Evolutionary conservation across 495 filamentous ascomycete genomes (phyloP).

Genomic region (Aspergillus ellipticus): DNA sequence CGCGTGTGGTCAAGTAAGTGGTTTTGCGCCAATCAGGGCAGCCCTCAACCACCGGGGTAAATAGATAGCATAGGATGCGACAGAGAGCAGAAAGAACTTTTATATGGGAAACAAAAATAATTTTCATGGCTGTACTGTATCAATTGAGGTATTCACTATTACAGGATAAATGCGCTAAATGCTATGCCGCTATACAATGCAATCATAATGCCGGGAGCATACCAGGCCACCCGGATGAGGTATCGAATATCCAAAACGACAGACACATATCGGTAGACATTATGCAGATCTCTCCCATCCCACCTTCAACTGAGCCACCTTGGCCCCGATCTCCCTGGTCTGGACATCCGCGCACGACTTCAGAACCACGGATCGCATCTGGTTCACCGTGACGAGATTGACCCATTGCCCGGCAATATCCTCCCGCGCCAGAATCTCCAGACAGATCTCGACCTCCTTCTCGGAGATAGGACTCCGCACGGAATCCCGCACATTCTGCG

Average conservation of each 20-base stretch:
- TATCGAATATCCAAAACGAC: constrained; percentile 22
- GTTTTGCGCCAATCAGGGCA: constrained; percentile 12
- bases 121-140: background rate
- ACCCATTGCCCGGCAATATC: constrained; percentile 45
- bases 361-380: constrained; percentile 41
- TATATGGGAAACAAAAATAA: background rate
- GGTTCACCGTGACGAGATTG: constrained; percentile 38
- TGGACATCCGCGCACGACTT: constrained; percentile 41
- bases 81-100: background rate
- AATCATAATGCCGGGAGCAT: constrained; percentile 25
- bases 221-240: constrained; percentile 22
- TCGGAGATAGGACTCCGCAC: constrained; percentile 36
- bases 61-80: no score
- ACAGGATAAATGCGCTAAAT: constrained; percentile 29
- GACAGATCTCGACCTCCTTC: constrained; percentile 39
- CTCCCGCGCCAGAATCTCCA: constrained; percentile 40
- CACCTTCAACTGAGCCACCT: constrained; percentile 33
- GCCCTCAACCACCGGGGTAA: background rate
- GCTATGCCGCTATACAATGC: constrained; percentile 9
- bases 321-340: constrained; percentile 35
- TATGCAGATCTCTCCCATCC: constrained; percentile 25
- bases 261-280: constrained; percentile 12
- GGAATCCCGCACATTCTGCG: constrained; percentile 39
- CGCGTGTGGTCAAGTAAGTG: constrained; percentile 35
- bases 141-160: constrained; percentile 24